Conservation (phyloP, 129 eudicot species). For the Chrysanthemum makinoi region DNA sequence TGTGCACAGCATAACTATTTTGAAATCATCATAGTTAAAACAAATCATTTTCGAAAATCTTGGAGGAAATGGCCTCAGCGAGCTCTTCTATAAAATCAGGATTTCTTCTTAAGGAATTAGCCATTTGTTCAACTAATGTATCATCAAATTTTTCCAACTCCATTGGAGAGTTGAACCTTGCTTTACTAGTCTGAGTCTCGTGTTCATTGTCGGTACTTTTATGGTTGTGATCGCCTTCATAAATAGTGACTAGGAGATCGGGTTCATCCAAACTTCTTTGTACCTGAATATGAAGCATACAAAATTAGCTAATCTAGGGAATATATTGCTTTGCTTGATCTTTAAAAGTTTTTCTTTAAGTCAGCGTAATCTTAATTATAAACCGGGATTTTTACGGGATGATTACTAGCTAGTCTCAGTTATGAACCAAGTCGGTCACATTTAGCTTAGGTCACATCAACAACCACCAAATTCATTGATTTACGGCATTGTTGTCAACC, state of each 20-base stretch:
- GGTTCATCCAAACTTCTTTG: conserved; percentile 86
- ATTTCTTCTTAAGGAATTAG: conserved; percentile 23
- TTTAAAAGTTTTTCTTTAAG: too few species aligned
- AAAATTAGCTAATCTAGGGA: not conserved
- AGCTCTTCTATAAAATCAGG: conserved; percentile 22
- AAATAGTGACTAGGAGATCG: conserved; percentile 79
- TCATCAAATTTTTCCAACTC: conserved; percentile 18
- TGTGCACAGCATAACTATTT: not conserved
- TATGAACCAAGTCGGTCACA: too few species aligned
- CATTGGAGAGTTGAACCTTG: conserved; percentile 5
- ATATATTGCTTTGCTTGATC: too few species aligned
- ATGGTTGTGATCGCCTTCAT: conserved; percentile 95
- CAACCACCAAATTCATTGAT: too few species aligned
- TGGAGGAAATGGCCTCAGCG: conserved; percentile 16
- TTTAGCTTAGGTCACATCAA: too few species aligned
- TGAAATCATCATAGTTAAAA: not conserved
- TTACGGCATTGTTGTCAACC: too few species aligned
- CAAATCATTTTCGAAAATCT: conserved; percentile 12
- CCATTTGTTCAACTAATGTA: conserved; percentile 19
- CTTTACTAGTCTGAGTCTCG: not conserved
- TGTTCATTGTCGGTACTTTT: not conserved
- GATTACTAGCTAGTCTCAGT: too few species aligned
- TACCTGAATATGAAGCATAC: conserved; percentile 39
- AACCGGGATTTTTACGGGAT: too few species aligned
- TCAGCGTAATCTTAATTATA: too few species aligned